Evolutionary conservation across 352 stramenopile species (phyloP).

Genomic region (Phytophthora palmivora): DNA sequence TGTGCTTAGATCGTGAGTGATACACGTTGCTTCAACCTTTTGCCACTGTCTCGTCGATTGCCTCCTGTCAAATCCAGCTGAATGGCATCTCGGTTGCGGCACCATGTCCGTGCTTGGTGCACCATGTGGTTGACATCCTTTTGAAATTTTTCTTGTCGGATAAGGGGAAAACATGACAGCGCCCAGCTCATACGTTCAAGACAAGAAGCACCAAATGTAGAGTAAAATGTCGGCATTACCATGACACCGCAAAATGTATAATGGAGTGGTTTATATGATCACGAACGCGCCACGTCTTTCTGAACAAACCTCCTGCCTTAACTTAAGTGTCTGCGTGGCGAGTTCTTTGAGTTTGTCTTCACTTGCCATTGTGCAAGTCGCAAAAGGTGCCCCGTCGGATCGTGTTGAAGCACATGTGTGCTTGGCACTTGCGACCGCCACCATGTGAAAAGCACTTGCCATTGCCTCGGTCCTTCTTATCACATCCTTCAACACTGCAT

Average conservation of each 20-base stretch:
- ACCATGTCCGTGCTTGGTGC: not conserved
- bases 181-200: constrained; percentile 2
- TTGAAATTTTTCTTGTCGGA: constrained; percentile 37
- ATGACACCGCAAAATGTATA: constrained; percentile 14
- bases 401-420: constrained; percentile 66
- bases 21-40: constrained; percentile 11
- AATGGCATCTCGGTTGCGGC: constrained; percentile 27
- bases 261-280: constrained; percentile 19
- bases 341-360: constrained; percentile 6
- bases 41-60: not conserved
- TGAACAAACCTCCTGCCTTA: constrained; percentile 39
- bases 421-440: constrained; percentile 74
- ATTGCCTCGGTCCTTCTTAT: constrained; percentile 87
- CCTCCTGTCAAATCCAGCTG: constrained; percentile 1
- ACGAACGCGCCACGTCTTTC: constrained; percentile 26
- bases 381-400: constrained; percentile 73
- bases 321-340: constrained; percentile 36
- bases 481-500: constrained; percentile 73
- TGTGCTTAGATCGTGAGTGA: constrained; percentile 12
- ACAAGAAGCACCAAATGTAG: not conserved
- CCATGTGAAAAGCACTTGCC: constrained; percentile 86
- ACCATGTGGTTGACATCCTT: constrained; percentile 34
- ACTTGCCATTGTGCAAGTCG: constrained; percentile 54
- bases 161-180: constrained; percentile 4
- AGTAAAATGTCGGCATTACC: constrained; percentile 3